Percentiles rank a stretch among this genome's conserved stretches.
Conservation (phyloP, 768 basidiomycete species). For the Epithele typhae region DNA sequence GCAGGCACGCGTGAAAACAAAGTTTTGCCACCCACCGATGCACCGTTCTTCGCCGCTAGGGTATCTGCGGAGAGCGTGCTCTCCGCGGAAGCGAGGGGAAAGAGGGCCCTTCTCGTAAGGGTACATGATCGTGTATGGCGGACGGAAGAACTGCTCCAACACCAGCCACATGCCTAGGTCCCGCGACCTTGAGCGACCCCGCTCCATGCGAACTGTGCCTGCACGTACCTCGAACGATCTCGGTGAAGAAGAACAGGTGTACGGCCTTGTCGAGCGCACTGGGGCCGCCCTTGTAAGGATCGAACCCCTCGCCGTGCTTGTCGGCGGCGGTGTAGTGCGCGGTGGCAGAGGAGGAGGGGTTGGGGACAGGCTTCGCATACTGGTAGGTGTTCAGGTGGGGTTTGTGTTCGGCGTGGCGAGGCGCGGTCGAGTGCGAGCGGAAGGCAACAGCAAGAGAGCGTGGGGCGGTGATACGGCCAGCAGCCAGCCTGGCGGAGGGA, state of each 20-base stretch:
- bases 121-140: constrained; percentile 98
- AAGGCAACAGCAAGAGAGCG: constrained; percentile 37
- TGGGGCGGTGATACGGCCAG: constrained; percentile 20
- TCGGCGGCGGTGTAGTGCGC: constrained; percentile 31
- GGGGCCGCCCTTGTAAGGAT: constrained; percentile 75
- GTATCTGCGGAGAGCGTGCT: constrained; percentile 95
- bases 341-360: constrained; percentile 20
- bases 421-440: constrained; percentile 47
- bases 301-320: constrained; percentile 48
- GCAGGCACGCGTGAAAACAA: not conserved
- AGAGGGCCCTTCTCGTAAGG: constrained; percentile 98
- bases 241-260: constrained; percentile 97
- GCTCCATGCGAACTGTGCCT: not conserved
- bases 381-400: constrained; percentile 22
- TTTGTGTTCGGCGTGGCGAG: constrained; percentile 21
- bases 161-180: constrained; percentile 97
- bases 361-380: not conserved
- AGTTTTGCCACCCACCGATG: constrained; percentile 65
- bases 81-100: constrained; percentile 96
- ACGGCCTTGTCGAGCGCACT: constrained; percentile 95
- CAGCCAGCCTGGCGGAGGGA: constrained; percentile 42
- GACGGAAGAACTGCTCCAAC: constrained; percentile 84
- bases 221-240: constrained; percentile 85
- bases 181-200: constrained; percentile 1
- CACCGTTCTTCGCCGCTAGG: constrained; percentile 98